Evolutionary conservation across 305 asterid species (phyloP), one percentile per base, ranked within the genome.

Genomic region (Fraxinus greggii): DNA sequence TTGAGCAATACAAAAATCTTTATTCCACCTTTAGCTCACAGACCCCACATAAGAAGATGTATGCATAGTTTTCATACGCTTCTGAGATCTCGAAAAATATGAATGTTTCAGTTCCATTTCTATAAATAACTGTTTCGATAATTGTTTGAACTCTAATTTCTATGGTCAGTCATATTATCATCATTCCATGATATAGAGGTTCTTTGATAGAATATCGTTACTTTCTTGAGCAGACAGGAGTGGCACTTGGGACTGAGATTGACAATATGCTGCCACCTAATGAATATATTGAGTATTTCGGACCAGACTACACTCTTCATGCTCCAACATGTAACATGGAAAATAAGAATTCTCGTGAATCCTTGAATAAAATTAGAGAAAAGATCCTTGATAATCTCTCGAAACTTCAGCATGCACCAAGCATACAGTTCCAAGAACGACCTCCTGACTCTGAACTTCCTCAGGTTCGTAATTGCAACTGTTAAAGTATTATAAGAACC

Each of bases 201-300:
- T 59, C 28, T 6, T 59, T 59, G 69, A 59, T 61, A 61, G 13
- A 5, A 75, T 32, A 36, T 21, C 26, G 13, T 38, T 48, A 24
- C 5, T 70, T 78, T 78, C 69, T 42, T 80, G 51, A 67, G 79
- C 86, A 88, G 90, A 88, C 90, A 31, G 88, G 88, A 78, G 90
- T 88, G 35, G 90, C 90, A 33, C 84, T 88, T 67, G 90, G 89
- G 40, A 83, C 84, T 45, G 90, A 88, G 81, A 84, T 86, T 75
- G 90, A 88, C 5, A 86, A 88, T 83, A 86, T 82, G 88, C 80
- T 88, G 86, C 90, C 89, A 5, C 89, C 83, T 72, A 89, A 88
- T 86, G 90, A 88, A 78, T 88, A 88, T 77, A 84, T 78, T 82
- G 89, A 88, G 82, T 88, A 88, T 72, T 88, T 88, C 80, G 90